A percentile compares a stretch with the other conserved stretches of the same genome.
These are phyloP conservation scores for Pseudocercospora fijiensis DNA, from an alignment of 2,329 filamentous ascomycete species.

Conservation along the genomic window DNA sequence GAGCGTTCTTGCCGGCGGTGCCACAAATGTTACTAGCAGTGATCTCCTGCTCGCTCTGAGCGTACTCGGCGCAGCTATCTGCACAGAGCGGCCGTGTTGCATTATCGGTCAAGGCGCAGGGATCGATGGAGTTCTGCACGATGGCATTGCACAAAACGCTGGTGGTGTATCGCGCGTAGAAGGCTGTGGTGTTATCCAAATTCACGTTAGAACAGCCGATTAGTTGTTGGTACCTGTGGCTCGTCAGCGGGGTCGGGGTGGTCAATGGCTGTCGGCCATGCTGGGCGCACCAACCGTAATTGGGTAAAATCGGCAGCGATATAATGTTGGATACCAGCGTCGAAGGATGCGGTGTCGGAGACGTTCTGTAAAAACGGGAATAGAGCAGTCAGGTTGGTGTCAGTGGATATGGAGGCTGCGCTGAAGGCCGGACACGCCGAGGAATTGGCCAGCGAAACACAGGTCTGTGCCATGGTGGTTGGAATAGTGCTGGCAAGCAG, in stretches of 20 bases:
- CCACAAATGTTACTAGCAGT: slow-evolving; percentile 74
- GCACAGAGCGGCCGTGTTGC: slow-evolving; percentile 78
- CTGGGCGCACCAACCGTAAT: slow-evolving; percentile 62
- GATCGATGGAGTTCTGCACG: slow-evolving; percentile 77
- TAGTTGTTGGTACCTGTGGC: slow-evolving; percentile 70
- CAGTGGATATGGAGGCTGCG: slow-evolving; percentile 68
- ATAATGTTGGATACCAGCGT: slow-evolving; percentile 70
- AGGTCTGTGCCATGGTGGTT: slow-evolving; percentile 45
- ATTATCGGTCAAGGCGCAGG: slow-evolving; percentile 65
- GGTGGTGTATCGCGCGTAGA: slow-evolving; percentile 91
- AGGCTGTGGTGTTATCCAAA: slow-evolving; percentile 71
- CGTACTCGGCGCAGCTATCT: slow-evolving; percentile 81
- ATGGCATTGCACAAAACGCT: slow-evolving; percentile 92
- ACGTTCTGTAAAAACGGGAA: slow-evolving; percentile 85
- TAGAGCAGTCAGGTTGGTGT: slow-evolving; percentile 55
- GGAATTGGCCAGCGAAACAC: slow-evolving; percentile 70
- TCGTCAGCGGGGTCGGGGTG: slow-evolving; percentile 35
- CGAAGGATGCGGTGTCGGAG: slow-evolving; percentile 72
- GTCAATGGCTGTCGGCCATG: neutral
- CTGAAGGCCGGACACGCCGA: slow-evolving; percentile 70
- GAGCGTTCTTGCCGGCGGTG: slow-evolving; percentile 62
- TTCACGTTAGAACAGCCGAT: slow-evolving; percentile 79
- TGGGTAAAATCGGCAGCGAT: slow-evolving; percentile 72
- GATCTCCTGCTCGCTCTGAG: slow-evolving; percentile 84
- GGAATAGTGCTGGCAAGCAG: slow-evolving; percentile 31